These are phyloP conservation scores for Eimeria tenella DNA, from an alignment of 169 alveolate species.

Conservation along the genomic window DNA sequence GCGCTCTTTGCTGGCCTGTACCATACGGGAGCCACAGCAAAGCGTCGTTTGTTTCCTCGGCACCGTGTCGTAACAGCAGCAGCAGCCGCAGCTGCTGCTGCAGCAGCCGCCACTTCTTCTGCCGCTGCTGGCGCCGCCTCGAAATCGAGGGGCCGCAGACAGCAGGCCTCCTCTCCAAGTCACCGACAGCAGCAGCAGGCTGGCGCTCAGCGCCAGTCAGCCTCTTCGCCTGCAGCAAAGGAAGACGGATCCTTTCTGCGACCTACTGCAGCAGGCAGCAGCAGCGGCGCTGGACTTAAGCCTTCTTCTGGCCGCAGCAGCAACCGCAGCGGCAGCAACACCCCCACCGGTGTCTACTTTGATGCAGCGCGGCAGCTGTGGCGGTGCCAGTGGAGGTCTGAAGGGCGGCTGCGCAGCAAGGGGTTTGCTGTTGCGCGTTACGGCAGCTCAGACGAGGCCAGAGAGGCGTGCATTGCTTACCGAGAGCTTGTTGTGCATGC, in stretches of 20 bases:
- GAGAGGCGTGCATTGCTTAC: constrained; percentile 89
- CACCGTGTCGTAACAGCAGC: constrained; percentile 1
- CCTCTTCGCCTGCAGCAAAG: not conserved
- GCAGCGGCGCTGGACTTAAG: not conserved
- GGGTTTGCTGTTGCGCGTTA: constrained; percentile 90
- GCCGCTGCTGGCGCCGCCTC: not conserved
- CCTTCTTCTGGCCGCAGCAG: constrained; percentile 13
- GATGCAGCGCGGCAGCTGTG: constrained; percentile 87
- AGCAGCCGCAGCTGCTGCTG: not conserved
- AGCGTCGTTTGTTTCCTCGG: constrained; percentile 1
- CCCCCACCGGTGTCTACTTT: constrained; percentile 43
- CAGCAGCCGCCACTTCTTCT: not conserved
- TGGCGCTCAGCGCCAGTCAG: not conserved
- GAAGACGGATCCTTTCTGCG: not conserved
- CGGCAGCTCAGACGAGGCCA: constrained; percentile 88
- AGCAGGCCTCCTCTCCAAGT: not conserved
- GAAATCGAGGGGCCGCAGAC: not conserved
- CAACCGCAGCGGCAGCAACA: constrained; percentile 43
- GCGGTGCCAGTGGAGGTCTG: constrained; percentile 94
- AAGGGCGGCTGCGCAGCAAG: constrained; percentile 90
- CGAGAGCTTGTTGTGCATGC: constrained; percentile 11
- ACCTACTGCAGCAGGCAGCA: not conserved
- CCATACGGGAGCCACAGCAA: constrained; percentile 7
- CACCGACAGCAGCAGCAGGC: constrained; percentile 1
- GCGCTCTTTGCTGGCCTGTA: constrained; percentile 10